Evolutionary conservation across 305 asterid species (phyloP), one percentile per base, ranked within the genome.

Genomic region (Solanum hybrid): DNA sequence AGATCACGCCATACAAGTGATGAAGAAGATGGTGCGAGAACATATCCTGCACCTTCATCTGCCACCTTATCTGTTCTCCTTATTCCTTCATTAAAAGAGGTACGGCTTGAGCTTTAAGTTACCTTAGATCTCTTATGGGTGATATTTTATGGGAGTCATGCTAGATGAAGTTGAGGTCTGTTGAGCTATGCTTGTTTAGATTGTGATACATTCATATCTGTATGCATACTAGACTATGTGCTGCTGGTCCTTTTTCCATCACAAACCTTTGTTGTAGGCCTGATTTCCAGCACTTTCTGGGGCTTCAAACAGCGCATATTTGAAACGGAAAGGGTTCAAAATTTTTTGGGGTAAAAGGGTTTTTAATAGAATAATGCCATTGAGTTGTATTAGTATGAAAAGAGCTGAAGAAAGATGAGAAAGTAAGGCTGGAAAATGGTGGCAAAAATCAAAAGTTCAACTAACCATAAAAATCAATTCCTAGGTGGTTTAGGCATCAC

Each of bases 51-150:
- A 90, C 93, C 96, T 89, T 93, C 94, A 57, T 93, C 99, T 91
- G 92, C 93, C 92, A 92, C 98, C 29, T 93, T 97, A 89, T 95
- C 98, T 12, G 65, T 95, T 89, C 97, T 97, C 90, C 90, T 96
- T 73, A 91, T 95, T 89, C 99, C 99, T 91, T 95, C 98, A 36
- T 92, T 97, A 91, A 96, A 94, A 94, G 99, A 97, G 94, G 99
- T 96, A 93, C 77, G 7, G 9, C n/a, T 6, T 61, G 29, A 61
- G 51, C 45, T 57, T 85, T 85, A 33, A 85, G 78, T 85, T 32
- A 51, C 34, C 76, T 84, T 32, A 85, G 78, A 85, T 85, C 8
- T 57, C 31, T 45, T 83, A 51, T 22, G 31, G 88, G n/a, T 32
- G 77, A 31, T 85, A 1, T 32, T 51, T 85, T 20, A 85, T 57